Percentiles rank a stretch among this genome's conserved stretches.
Conservation (phyloP, 192 early-diverging fungal species). For the Backusella mclennaniae region DNA sequence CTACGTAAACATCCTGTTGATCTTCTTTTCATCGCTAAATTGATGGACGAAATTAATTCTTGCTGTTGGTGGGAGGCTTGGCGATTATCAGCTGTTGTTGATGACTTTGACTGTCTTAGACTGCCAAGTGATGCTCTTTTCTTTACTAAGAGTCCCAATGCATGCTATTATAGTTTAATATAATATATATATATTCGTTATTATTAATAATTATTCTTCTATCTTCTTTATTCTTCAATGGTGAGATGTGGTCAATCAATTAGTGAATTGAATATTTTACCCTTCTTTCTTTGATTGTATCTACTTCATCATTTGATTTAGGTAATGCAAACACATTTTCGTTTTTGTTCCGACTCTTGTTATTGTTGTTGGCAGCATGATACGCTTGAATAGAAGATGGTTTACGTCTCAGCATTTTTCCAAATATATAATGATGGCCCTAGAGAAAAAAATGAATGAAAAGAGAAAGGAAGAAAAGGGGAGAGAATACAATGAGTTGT, state of each 20-base stretch:
- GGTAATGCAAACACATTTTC: neutral
- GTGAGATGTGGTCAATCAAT: neutral
- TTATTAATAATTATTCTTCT: neutral
- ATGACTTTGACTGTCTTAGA: constrained; percentile 29
- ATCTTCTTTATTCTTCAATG: neutral
- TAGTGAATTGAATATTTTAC: neutral
- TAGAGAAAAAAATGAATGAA: neutral
- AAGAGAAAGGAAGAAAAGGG: neutral
- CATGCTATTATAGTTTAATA: neutral
- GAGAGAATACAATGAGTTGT: neutral
- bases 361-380: neutral
- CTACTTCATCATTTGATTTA: neutral
- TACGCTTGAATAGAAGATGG: constrained; percentile 11
- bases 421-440: neutral
- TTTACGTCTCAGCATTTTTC: constrained; percentile 16
- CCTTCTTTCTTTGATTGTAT: constrained; percentile 13
- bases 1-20: constrained; percentile 31
- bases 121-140: constrained; percentile 25
- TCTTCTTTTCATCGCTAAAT: constrained; percentile 27
- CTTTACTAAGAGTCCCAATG: constrained; percentile 6
- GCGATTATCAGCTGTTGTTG: constrained; percentile 23
- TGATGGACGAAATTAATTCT: neutral
- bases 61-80: neutral
- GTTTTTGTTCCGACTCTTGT: neutral
- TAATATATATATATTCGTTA: neutral